A percentile compares a stretch with the other conserved stretches of the same genome.
These are phyloP conservation scores for Chytriomyces hyalinus DNA, from an alignment of 192 early-diverging fungal genomes.

Conservation along the genomic window DNA sequence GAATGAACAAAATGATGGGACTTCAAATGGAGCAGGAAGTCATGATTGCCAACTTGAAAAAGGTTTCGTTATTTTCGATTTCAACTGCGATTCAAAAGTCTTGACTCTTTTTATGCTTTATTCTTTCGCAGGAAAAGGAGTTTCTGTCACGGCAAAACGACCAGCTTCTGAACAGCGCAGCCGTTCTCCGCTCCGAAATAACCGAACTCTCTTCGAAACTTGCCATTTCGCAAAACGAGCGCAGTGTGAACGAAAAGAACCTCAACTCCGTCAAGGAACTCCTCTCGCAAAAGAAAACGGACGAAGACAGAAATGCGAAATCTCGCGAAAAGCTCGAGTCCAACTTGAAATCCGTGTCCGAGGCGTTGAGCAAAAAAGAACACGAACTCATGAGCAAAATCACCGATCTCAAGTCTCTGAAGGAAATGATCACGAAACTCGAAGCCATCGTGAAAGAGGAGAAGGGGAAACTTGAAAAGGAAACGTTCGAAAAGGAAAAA, in stretches of 20 bases:
- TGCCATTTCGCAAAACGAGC: constrained; percentile 36
- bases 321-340: constrained; percentile 56
- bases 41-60: constrained; percentile 36
- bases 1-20: constrained; percentile 44
- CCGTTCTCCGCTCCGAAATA: constrained; percentile 39
- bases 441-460: constrained; percentile 55
- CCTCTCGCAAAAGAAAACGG: constrained; percentile 57
- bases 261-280: constrained; percentile 58
- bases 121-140: constrained; percentile 39
- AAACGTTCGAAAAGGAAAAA: constrained; percentile 49
- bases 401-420: constrained; percentile 41
- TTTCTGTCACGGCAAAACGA: constrained; percentile 41
- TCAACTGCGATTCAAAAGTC: background rate
- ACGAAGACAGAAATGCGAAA: constrained; percentile 55
- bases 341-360: constrained; percentile 36
- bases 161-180: constrained; percentile 28
- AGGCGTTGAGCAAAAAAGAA: constrained; percentile 45
- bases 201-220: constrained; percentile 40
- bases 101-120: background rate
- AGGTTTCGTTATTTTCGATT: constrained; percentile 25
- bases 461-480: constrained; percentile 35
- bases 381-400: constrained; percentile 44
- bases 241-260: constrained; percentile 45
- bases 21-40: constrained; percentile 57
- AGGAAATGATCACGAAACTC: constrained; percentile 39